A percentile compares a stretch with the other conserved stretches of the same genome.
These are phyloP conservation scores for Noccaea caerulescens DNA, from an alignment of 345 rosid genomes.

Conservation along the genomic window DNA sequence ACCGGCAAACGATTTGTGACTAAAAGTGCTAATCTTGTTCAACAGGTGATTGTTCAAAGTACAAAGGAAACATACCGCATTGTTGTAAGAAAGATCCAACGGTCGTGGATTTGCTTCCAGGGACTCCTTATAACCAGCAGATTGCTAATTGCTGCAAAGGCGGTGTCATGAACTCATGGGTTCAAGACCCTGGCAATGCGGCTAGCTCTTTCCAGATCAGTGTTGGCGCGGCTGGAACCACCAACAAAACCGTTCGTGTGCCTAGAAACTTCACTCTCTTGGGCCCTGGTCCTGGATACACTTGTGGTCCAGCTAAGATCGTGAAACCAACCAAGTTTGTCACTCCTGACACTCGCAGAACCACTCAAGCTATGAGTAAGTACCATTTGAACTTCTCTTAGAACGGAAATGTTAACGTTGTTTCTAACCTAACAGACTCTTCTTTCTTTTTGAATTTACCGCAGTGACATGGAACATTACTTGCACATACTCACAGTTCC, in stretches of 20 bases:
- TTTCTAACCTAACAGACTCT: conserved; percentile 2
- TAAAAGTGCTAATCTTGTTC: conserved; percentile 1
- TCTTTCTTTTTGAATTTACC: not conserved
- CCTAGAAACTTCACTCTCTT: conserved; percentile 81
- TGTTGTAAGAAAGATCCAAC: conserved; percentile 87
- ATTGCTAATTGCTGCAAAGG: conserved; percentile 94
- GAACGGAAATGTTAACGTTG: not conserved
- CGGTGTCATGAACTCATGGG: conserved; percentile 83
- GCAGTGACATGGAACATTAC: conserved; percentile 99
- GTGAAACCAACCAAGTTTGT: conserved; percentile 70
- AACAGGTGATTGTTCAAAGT: conserved; percentile 76
- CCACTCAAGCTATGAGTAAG: conserved; percentile 94
- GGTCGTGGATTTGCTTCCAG: conserved; percentile 83
- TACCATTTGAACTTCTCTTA: not conserved
- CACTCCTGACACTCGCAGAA: conserved; percentile 71
- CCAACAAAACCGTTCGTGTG: conserved; percentile 70
- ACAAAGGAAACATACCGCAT: conserved; percentile 76
- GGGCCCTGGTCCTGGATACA: conserved; percentile 95
- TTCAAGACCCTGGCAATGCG: conserved; percentile 73
- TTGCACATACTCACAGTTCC: conserved; percentile 89
- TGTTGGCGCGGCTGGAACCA: conserved; percentile 87
- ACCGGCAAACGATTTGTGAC: not conserved
- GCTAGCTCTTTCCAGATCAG: conserved; percentile 81
- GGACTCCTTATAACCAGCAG: conserved; percentile 86
- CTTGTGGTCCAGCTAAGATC: conserved; percentile 80